Conservation (phyloP, 805 yeast genomes). For the Spencermartinsiella europaea region DNA sequence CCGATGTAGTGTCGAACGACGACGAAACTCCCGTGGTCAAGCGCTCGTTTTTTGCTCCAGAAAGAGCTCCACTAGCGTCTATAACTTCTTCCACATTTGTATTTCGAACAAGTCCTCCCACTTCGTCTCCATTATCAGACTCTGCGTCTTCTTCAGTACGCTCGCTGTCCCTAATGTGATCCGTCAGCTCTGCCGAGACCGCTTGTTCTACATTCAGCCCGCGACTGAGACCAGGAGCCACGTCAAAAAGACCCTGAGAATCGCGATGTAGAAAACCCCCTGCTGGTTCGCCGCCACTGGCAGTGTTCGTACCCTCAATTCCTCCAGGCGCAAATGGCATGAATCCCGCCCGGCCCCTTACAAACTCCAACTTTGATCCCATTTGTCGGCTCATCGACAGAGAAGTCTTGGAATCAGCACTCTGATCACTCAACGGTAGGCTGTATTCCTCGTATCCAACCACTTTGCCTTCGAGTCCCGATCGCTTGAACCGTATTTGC, state of each 20-base stretch:
- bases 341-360: slow-evolving; percentile 65
- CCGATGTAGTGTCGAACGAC: slow-evolving; percentile 18
- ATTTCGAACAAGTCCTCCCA: slow-evolving; percentile 15
- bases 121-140: slow-evolving; percentile 17
- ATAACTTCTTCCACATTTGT: slow-evolving; percentile 5
- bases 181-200: slow-evolving; percentile 36
- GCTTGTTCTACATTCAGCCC: slow-evolving; percentile 51
- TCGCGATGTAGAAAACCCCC: slow-evolving; percentile 53
- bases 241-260: slow-evolving; percentile 68
- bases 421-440: slow-evolving; percentile 33
- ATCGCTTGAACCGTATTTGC: slow-evolving; percentile 59
- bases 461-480: slow-evolving; percentile 72
- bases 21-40: too few relatives aligned
- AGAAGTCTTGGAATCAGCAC: slow-evolving; percentile 61
- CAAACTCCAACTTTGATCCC: slow-evolving; percentile 53
- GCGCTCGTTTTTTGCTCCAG: neutral
- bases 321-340: slow-evolving; percentile 97
- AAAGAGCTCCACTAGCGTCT: slow-evolving; percentile 33
- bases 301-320: slow-evolving; percentile 28
- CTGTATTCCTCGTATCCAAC: slow-evolving; percentile 59
- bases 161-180: slow-evolving; percentile 12
- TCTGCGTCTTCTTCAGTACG: slow-evolving; percentile 19
- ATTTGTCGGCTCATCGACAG: slow-evolving; percentile 66
- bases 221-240: slow-evolving; percentile 76
- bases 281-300: slow-evolving; percentile 22